phyloP scores from a whole-genome alignment of 352 stramenopile species.

The Peronospora tabacina region DNA sequence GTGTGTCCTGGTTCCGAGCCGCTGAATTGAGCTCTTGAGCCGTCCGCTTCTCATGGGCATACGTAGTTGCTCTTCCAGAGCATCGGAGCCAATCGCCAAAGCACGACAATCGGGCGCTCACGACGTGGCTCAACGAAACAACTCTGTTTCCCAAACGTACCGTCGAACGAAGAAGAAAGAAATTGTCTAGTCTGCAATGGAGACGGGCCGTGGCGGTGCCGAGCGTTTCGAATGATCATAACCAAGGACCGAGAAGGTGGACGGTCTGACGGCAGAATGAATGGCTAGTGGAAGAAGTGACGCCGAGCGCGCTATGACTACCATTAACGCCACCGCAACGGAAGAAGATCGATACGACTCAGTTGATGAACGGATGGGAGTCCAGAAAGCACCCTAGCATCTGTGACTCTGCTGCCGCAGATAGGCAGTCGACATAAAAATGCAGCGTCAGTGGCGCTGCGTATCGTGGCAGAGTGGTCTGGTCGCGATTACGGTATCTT shows the following conservation, averaged over 20 bases:
- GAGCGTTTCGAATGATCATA: slow-evolving; percentile 20
- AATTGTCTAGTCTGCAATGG: background rate
- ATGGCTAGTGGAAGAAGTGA: background rate
- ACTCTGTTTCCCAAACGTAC: background rate
- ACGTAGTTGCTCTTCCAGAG: slow-evolving; percentile 18
- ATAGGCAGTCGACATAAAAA: background rate
- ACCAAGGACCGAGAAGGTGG: background rate
- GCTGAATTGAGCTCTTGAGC: slow-evolving; percentile 13
- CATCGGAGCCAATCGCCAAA: slow-evolving; percentile 1
- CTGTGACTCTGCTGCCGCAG: background rate
- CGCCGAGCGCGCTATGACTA: slow-evolving; percentile 8
- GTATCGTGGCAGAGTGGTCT: slow-evolving; percentile 7
- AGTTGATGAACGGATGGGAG: background rate
- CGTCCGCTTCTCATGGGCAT: slow-evolving; percentile 15
- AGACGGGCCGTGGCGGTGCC: slow-evolving; percentile 7
- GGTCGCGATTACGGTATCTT: background rate
- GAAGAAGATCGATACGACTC: background rate
- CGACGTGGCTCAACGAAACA: background rate
- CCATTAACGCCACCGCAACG: background rate
- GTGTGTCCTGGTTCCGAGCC: slow-evolving; percentile 7
- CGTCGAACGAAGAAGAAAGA: background rate
- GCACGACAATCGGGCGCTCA: background rate
- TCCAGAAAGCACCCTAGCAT: background rate
- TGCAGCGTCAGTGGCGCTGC: slow-evolving; percentile 5
- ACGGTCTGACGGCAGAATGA: background rate